Base-by-base conservation (phyloP, 2,329 filamentous ascomycete genomes). In the Scolecobasidium constrictum region DNA sequence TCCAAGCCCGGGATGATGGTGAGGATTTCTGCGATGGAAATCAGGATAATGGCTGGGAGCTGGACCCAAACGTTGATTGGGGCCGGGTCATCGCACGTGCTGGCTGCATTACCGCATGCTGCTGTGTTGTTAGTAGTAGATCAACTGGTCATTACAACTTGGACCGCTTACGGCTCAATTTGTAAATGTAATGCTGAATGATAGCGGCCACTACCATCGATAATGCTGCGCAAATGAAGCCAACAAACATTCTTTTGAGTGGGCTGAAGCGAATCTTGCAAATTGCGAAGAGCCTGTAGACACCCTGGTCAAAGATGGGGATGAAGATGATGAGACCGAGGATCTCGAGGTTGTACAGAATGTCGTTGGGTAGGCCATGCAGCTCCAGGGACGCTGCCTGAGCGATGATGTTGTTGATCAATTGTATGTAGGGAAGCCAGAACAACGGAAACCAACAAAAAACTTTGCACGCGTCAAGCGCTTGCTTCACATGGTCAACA, bases 401-500 rank as follows among this genome's bases (percentile, higher is more conserved):
- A 11, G 77, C 77, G 50, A 78, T 74, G 50, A 81, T 71, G 63
- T 81, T 83, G 58, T 68, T 73, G 42, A 73, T 75, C 61, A 83
- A 77, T 53, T 85, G 81, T 40, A 71, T 72, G 60, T 83, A 83
- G 48, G 75, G 73, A 19, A 83, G 67, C 75, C 77, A 83, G 65
- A 76, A 82, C 51, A 80, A 70, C 33, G 81, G 81, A 44, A 79
- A 73, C 67, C 81, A 86, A 48, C 78, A 52, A 50, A 64, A 62
- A 12, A 64, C 57, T 39, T 50, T 49, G 53, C 60, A 64, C 28
- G 59, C 60, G 18, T 38, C 49, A 44, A 53, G 57, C 47, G 81
- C 83, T 61, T 83, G 79, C 41, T 71, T 70, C 38, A 87, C 77
- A 56, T 88, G 81, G 44, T 86, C 82, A n/a, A 87, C 83, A 81